Evolutionary conservation across 208 protist genomes (phyloP), one percentile per base, ranked within the genome.

Genomic region (Trypanosoma rangeli): DNA sequence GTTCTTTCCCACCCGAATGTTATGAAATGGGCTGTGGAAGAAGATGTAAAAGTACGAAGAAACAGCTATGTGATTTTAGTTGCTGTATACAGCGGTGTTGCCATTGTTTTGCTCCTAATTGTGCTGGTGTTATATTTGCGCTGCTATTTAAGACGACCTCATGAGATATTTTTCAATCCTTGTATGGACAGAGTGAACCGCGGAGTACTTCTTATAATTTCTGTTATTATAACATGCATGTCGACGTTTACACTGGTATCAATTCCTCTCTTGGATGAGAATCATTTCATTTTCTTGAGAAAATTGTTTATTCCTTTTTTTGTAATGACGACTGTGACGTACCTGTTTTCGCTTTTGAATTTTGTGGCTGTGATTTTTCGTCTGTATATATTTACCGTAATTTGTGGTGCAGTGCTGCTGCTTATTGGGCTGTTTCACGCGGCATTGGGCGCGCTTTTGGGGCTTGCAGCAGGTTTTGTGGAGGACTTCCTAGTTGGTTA

Each of bases 151-250:
- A 64, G 46, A 18, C 73, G 62, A 5, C 79, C 85, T 18, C 78
- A 78, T 16, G 85, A 90, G 62, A 77, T 90, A 49, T 72, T 90
- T 20, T 69, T 80, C 31, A 57, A 74, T 20, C n/a, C 39, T 9
- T 33, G 33, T n/a, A 48, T 65, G 29, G 85, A 90, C 57, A 63
- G 50, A 3, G 12, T 79, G 20, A 70, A 85, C 9, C 74, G 74
- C 31, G 10, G n/a, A 3, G 44, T 44, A 15, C 37, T 80, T 16
- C 39, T 48, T 15, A 37, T 76, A 12, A 0, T 81, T 46, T 74
- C 63, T 31, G 29, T 80, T 24, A 48, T 79, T 37, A 50, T 67
- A 8, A 42, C 78, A 10, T 39, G 58, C 3, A 24, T 82, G 20
- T 65, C 75, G 0, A 62, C 69, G 5, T 31, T 79, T 37, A 46